Evolutionary conservation across 345 rosid genomes (phyloP).

Genomic region (Salix caprea): DNA sequence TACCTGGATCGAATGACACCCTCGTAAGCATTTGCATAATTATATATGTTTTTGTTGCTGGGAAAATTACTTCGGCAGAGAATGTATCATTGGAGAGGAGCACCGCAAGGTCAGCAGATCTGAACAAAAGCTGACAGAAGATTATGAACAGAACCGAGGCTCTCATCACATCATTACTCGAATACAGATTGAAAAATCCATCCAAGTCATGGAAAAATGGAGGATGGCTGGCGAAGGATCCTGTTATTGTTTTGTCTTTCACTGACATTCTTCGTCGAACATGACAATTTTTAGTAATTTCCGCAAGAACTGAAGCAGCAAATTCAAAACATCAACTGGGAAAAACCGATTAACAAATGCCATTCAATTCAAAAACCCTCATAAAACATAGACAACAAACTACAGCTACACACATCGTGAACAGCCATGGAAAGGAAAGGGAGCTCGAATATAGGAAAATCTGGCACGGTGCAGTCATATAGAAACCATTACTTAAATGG

Average conservation of each 20-base stretch:
- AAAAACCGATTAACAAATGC: neutral
- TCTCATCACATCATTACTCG: neutral
- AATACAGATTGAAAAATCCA: constrained; percentile 1
- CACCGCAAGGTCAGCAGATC: neutral
- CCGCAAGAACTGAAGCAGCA: neutral
- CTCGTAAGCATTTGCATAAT: neutral
- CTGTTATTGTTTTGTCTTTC: neutral
- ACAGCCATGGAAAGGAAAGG: neutral
- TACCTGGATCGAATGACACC: neutral
- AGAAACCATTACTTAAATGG: neutral
- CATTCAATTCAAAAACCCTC: neutral
- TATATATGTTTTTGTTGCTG: too few species aligned
- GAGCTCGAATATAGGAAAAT: neutral
- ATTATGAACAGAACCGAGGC: neutral
- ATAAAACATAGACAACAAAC: neutral
- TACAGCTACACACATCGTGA: neutral
- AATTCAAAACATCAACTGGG: neutral
- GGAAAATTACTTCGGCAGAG: neutral
- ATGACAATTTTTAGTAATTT: neutral
- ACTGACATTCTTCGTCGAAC: neutral
- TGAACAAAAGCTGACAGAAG: neutral
- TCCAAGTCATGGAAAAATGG: neutral
- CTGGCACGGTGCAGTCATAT: neutral
- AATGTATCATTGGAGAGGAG: neutral
- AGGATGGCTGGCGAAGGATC: neutral